phyloP scores from a whole-genome alignment of 805 yeast genomes.

The Scheffersomyces spartinae region DNA sequence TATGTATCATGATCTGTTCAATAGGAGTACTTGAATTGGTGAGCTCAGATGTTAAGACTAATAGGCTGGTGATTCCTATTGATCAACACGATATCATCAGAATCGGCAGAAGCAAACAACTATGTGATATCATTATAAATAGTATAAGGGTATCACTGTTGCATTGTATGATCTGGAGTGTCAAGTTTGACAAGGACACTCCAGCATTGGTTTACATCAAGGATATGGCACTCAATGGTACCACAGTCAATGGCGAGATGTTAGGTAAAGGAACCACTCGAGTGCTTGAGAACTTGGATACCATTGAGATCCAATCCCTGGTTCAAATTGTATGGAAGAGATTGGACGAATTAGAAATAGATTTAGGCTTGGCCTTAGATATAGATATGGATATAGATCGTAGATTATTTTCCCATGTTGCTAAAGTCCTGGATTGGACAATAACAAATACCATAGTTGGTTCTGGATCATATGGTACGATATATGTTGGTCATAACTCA shows the following conservation, averaged over 20 bases:
- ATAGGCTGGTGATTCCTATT: too few relatives aligned
- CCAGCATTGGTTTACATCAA: conserved; percentile 37
- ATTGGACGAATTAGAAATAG: too few relatives aligned
- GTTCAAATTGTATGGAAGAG: too few relatives aligned
- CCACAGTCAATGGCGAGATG: conserved; percentile 26
- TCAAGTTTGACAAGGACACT: conserved; percentile 37
- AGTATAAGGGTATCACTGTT: conserved; percentile 31
- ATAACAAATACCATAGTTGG: conserved; percentile 34
- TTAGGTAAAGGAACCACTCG: conserved; percentile 18
- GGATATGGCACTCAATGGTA: conserved; percentile 43
- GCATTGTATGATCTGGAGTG: conserved; percentile 39
- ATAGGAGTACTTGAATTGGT: too few relatives aligned
- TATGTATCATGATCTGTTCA: too few relatives aligned
- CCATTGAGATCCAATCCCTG: conserved; percentile 25
- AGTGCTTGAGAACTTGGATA: conserved; percentile 27
- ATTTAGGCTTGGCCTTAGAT: too few relatives aligned
- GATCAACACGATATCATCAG: conserved; percentile 21
- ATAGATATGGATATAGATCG: too few relatives aligned
- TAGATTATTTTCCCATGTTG: too few relatives aligned
- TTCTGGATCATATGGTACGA: conserved; percentile 49
- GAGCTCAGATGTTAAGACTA: too few relatives aligned
- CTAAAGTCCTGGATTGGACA: conserved; percentile 21
- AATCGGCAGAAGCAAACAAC: conserved; percentile 29
- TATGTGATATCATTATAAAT: conserved; percentile 17
- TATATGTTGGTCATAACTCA: conserved; percentile 21